A percentile compares a stretch with the other conserved stretches of the same genome.
Evolutionary conservation across 768 basidiomycete genomes (phyloP).

Genomic region (Lactarius hatsudake): DNA sequence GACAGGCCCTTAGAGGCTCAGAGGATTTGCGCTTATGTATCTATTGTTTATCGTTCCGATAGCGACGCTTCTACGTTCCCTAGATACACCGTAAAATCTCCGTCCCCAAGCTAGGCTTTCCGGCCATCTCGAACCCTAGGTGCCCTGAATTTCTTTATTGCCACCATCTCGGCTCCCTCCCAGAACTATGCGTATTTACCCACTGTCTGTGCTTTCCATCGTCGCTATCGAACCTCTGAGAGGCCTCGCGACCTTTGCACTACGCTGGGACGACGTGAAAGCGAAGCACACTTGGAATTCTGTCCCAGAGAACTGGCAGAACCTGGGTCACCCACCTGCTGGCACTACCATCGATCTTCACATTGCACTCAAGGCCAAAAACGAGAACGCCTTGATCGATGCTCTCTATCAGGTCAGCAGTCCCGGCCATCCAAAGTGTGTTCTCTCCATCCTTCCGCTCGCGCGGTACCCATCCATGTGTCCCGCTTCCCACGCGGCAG

Average conservation of each 20-base stretch:
- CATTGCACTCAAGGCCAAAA: background rate
- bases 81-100: too few relatives aligned
- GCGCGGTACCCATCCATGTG: fast-evolving
- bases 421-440: background rate
- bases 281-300: background rate
- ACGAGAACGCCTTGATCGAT: background rate
- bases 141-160: too few relatives aligned
- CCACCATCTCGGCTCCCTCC: too few relatives aligned
- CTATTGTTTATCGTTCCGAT: too few relatives aligned
- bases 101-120: too few relatives aligned
- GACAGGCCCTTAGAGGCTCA: too few relatives aligned
- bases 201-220: too few relatives aligned
- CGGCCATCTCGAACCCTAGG: too few relatives aligned
- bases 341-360: background rate
- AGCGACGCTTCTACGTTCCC: too few relatives aligned
- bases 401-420: background rate
- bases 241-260: background rate
- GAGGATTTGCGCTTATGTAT: too few relatives aligned
- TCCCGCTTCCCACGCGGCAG: background rate
- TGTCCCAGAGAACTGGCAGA: background rate
- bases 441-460: background rate
- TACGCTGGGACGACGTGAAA: background rate
- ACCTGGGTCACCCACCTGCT: background rate
- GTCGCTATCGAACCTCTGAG: too few relatives aligned
- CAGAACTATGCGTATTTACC: too few relatives aligned